These are phyloP conservation scores for Macadamia tetraphylla DNA, from an alignment of 164 flowering plant species.

Conservation along the genomic window DNA sequence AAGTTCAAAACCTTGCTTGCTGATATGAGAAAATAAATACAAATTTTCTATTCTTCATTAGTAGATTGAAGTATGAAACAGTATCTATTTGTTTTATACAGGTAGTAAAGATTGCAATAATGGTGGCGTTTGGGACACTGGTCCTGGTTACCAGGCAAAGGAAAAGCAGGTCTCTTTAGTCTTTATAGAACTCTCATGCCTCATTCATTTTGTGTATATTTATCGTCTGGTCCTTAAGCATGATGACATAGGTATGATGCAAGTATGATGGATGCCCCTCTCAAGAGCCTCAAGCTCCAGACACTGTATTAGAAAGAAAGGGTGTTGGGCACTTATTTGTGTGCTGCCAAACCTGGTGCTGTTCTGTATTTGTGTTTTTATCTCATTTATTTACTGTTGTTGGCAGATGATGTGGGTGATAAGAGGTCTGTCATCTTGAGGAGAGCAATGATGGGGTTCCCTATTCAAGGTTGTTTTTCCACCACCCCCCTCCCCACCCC, in stretches of 20 bases:
- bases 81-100: conserved; percentile 10
- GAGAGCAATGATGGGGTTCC: neutral
- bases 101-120: conserved; percentile 43
- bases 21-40: too few species aligned
- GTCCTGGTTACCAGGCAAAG: conserved; percentile 52
- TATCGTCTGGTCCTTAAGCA: neutral
- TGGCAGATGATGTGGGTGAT: neutral
- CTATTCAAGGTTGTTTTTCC: too few species aligned
- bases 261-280: neutral
- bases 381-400: neutral
- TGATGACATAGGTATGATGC: neutral
- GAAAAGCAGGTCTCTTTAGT: conserved; percentile 26
- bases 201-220: neutral
- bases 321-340: too few species aligned
- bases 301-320: neutral
- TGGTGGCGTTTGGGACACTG: conserved; percentile 57
- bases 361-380: neutral
- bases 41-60: too few species aligned
- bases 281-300: neutral
- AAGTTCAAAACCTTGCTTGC: too few species aligned
- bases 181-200: neutral
- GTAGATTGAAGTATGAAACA: too few species aligned
- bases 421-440: neutral
- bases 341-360: too few species aligned
- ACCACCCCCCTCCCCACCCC: neutral